Evolutionary conservation across 1,139 yeast genomes (phyloP), one percentile per base, ranked within the genome.

Genomic region (Pneumocystis carinii): DNA sequence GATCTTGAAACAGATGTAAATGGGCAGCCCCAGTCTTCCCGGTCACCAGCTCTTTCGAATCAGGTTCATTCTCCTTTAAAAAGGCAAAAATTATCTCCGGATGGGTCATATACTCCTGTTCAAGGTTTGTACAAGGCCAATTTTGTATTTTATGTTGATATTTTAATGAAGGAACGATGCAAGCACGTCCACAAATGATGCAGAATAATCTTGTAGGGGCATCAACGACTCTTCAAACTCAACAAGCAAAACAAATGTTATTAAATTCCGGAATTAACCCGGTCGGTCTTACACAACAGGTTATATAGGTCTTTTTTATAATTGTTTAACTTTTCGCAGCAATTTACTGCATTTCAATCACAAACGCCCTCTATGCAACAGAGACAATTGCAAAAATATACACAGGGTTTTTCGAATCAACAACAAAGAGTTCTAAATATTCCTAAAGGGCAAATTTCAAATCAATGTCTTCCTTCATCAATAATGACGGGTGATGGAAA

Each of bases 1-100:
- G 59, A 42, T 29, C 65, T 60, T 24, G 61, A 53, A 32, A n/a
- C 55, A 10, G 65, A 41, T 29, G 42, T 61, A 15, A 62, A 61
- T 15, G 61, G 39, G 14, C 62, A 62, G n/a, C 12, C 56, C 29
- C 59, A 57, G 38, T 32, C 62, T 17, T 41, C 58, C n/a, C 59
- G 55, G 10, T 53, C 41, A 19, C 64, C 67, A 5, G 67, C 68
- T 8, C 61, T 65, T 10, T 58, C 66, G 7, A 59, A 62, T 10
- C 67, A 64, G 36, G 59, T 67, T n/a, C 65, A 65, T 7, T 73
- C 76, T 12, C 76, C 76, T 1, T 69, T 75, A 15, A 74, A 74
- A 63, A 71, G 77, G 6, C 76, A 72, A 64, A 69, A 76, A 10
- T 66, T 74, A 17, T 73, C 76, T 15, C 76, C 77, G 1, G 76